Conservation (phyloP, 208 protist genomes). For the Vickermania spadyakhi region DNA sequence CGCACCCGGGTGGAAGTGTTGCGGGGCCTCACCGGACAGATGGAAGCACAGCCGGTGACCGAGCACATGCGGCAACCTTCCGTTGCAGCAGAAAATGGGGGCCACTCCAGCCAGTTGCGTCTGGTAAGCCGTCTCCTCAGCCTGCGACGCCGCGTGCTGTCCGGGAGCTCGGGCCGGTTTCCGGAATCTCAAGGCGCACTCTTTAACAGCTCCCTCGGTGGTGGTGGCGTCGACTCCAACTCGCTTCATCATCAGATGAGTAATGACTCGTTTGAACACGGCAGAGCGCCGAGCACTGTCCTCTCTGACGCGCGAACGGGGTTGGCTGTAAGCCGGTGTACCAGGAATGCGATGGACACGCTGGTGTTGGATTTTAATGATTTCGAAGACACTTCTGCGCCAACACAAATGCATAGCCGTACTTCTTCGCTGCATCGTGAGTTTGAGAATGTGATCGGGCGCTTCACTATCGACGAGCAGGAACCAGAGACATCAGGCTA, state of each 20-base stretch:
- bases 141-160: background rate
- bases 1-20: conserved; percentile 30
- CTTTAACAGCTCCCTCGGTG: background rate
- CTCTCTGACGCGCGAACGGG: background rate
- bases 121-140: background rate
- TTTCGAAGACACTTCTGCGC: background rate
- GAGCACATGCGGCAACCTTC: background rate
- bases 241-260: background rate
- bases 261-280: background rate
- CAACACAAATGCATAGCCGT: background rate
- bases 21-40: conserved; percentile 1
- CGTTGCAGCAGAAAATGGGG: background rate
- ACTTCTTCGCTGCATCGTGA: background rate
- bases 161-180: background rate
- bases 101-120: background rate
- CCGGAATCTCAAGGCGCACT: background rate
- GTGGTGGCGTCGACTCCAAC: background rate
- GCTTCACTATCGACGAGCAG: background rate
- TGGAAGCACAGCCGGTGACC: background rate
- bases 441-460: background rate
- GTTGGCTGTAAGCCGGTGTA: background rate
- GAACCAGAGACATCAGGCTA: background rate
- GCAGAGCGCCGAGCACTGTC: background rate
- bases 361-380: background rate
- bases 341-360: background rate